Conservation (phyloP, 2,329 filamentous ascomycete genomes). For the Calonectria hawksworthii region DNA sequence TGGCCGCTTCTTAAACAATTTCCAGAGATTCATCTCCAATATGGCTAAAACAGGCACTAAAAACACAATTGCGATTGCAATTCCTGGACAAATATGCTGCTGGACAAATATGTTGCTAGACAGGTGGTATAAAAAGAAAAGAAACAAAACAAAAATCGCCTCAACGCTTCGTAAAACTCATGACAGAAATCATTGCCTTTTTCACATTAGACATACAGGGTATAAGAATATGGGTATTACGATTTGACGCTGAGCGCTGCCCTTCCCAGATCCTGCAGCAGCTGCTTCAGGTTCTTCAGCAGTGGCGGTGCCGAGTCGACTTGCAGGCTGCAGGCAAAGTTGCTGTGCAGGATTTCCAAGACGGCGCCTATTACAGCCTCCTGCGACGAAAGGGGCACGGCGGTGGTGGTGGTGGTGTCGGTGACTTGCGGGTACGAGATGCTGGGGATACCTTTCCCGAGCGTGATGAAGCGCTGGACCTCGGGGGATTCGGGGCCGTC, state of each 20-base stretch:
- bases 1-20: background rate
- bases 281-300: conserved; percentile 33
- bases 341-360: conserved; percentile 24
- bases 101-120: background rate
- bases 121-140: background rate
- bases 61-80: background rate
- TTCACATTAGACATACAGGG: conserved; percentile 13
- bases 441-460: conserved; percentile 21
- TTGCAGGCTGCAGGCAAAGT: conserved; percentile 26
- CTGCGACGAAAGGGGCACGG: conserved; percentile 25
- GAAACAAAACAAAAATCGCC: background rate
- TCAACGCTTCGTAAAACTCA: background rate
- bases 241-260: conserved; percentile 24
- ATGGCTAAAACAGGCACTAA: background rate
- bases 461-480: conserved; percentile 28
- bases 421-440: conserved; percentile 14
- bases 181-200: background rate
- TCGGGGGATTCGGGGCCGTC: conserved; percentile 28
- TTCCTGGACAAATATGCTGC: background rate
- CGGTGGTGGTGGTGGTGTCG: background rate
- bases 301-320: conserved; percentile 28
- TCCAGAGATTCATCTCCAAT: background rate
- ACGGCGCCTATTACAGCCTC: conserved; percentile 26
- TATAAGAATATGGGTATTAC: background rate
- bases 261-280: conserved; percentile 28